Percentiles rank a stretch among this genome's conserved stretches.
Evolutionary conservation across 2,329 filamentous ascomycete species (phyloP).

Genomic region (Trichoderma sp.): DNA sequence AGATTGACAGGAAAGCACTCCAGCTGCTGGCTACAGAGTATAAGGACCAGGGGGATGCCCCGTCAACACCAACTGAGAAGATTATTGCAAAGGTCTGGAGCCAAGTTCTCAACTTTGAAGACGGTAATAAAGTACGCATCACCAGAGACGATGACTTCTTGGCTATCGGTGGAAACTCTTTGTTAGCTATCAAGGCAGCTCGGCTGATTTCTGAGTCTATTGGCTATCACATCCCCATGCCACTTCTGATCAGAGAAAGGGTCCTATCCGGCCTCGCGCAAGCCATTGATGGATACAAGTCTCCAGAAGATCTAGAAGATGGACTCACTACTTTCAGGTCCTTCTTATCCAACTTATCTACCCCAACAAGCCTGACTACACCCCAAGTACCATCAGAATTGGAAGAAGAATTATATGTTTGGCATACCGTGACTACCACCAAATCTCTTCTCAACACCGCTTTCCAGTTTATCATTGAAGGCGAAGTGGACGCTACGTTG

Average conservation of each 20-base stretch:
- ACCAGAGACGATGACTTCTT: constrained; percentile 9
- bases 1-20: not conserved
- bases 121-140: not conserved
- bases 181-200: constrained; percentile 6
- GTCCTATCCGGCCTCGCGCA: not conserved
- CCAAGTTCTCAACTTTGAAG: not conserved
- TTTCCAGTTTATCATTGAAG: constrained; percentile 2
- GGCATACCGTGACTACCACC: not conserved
- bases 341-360: not conserved
- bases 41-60: not conserved
- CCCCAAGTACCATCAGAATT: not conserved
- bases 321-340: not conserved
- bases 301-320: not conserved
- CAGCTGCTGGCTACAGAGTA: not conserved
- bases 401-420: not conserved
- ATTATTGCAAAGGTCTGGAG: not conserved
- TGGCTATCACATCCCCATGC: not conserved
- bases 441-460: constrained; percentile 2
- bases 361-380: not conserved
- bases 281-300: not conserved
- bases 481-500: not conserved
- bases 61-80: not conserved
- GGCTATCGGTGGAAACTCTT: constrained; percentile 7
- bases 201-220: not conserved
- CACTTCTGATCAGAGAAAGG: constrained; percentile 6